Evolutionary conservation across 2,329 filamentous ascomycete species (phyloP), one percentile per base, ranked within the genome.

Genomic region (Talaromyces sp.): DNA sequence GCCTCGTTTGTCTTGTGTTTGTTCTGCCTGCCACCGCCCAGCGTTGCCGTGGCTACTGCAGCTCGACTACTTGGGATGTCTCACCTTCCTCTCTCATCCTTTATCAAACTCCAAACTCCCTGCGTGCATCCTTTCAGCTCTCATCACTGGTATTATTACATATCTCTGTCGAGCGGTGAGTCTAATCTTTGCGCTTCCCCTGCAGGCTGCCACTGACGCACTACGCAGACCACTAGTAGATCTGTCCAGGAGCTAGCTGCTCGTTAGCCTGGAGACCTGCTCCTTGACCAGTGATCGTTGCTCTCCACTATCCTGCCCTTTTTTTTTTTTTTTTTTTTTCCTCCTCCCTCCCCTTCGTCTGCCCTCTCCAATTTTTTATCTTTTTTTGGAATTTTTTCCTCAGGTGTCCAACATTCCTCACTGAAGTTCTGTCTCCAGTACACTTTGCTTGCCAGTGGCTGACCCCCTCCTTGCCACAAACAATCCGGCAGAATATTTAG

Each of bases 401-500:
- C n/a, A 25, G 19, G 28, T 55, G 25, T n/a, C 58, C 54, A 61
- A 44, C 54, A 39, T 53, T 49, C 51, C 36, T 53, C 44, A 22
- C 5, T 22, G 25, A 10, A 54, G 51, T 8, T 28, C 27, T 30
- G 4, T 33, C 33, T 36, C 15, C 33, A 15, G 6, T 17, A 15
- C 13, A 36, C 33, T 33, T 36, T 36, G 33, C 33, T 36, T 36
- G 33, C 13, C 33, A 36, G 42, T 44, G 42, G 42, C 42, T 44
- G 42, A 22, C n/a, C 33, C 33, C 33, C 15, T 36, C 33, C 60
- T 64, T 55, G 52, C 39, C 51, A 55, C 58, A 51, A 54, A 60
- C 30, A 62, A 64, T 63, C 64, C 63, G 53, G 32, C 39, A 42
- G 5, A 47, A 47, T 25, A 47, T 25, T 13, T 25, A 22, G 9